These are phyloP conservation scores for Ophiostoma australiae DNA, from an alignment of 2,329 filamentous ascomycete genomes.

Conservation along the genomic window DNA sequence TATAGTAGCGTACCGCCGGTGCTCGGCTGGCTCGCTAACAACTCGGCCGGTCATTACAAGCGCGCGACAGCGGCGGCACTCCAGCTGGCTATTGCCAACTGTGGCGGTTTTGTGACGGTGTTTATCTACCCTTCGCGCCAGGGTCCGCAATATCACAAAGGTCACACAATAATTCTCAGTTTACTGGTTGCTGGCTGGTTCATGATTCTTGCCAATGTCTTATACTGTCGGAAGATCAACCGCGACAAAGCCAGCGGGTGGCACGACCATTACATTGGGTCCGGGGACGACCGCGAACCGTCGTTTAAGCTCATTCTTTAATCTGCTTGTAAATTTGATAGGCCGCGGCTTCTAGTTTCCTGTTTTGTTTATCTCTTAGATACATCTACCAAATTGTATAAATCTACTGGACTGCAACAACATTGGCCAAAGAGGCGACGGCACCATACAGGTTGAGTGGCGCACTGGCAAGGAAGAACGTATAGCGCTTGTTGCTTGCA, in stretches of 20 bases:
- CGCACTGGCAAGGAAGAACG: constrained; percentile 19
- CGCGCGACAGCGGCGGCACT: constrained; percentile 61
- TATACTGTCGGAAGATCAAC: constrained; percentile 61
- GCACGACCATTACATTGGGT: constrained; percentile 52
- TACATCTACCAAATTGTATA: background rate
- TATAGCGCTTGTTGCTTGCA: constrained; percentile 13
- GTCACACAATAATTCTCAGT: constrained; percentile 57
- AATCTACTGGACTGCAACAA: constrained; percentile 15
- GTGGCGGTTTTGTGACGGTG: constrained; percentile 59
- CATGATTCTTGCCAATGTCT: constrained; percentile 56
- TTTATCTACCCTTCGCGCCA: constrained; percentile 46
- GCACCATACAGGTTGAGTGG: constrained; percentile 15
- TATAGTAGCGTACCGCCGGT: constrained; percentile 59
- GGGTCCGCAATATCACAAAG: constrained; percentile 53
- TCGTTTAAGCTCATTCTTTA: constrained; percentile 57
- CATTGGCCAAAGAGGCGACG: constrained; percentile 17
- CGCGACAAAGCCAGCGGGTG: constrained; percentile 56
- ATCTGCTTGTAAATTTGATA: background rate
- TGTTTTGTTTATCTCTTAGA: background rate
- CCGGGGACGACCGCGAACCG: constrained; percentile 60
- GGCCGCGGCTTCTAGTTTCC: background rate
- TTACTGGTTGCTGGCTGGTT: constrained; percentile 60
- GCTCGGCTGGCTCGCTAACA: constrained; percentile 63
- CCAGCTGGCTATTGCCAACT: constrained; percentile 63
- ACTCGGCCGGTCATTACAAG: constrained; percentile 65